A percentile compares a stretch with the other conserved stretches of the same genome.
Conservation (phyloP, 2,329 filamentous ascomycete species). For the Diaporthe citrichinensis region DNA sequence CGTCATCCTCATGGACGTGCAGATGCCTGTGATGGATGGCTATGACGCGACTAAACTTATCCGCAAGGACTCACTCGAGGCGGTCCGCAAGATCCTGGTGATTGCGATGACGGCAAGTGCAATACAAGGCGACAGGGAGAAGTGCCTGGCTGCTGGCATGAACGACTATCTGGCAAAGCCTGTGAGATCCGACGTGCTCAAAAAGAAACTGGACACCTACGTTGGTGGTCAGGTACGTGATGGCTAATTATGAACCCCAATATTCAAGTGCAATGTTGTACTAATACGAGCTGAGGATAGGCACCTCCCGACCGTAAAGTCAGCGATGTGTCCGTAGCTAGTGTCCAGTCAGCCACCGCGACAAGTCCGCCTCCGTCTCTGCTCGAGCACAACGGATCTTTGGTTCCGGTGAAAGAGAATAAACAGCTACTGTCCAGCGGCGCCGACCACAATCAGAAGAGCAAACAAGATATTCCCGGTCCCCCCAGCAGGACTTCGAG, state of each 20-base stretch:
- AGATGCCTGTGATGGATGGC: constrained; percentile 94
- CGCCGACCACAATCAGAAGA: not conserved
- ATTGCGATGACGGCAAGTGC: constrained; percentile 98
- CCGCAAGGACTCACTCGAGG: constrained; percentile 80
- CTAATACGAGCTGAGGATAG: constrained; percentile 18
- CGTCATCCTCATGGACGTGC: constrained; percentile 94
- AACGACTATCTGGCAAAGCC: constrained; percentile 98
- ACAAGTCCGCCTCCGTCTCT: constrained; percentile 44
- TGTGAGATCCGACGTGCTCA: constrained; percentile 89
- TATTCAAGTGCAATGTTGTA: not conserved
- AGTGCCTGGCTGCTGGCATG: constrained; percentile 96
- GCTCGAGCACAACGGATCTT: constrained; percentile 43
- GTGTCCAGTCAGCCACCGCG: constrained; percentile 37
- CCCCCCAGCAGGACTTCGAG: constrained; percentile 51
- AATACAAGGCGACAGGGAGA: constrained; percentile 94
- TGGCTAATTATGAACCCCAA: no score
- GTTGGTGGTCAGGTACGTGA: constrained; percentile 55
- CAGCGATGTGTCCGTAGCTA: constrained; percentile 39
- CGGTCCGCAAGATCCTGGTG: constrained; percentile 86
- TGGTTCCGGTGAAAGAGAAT: constrained; percentile 46
- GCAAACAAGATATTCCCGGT: constrained; percentile 37
- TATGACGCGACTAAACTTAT: constrained; percentile 92
- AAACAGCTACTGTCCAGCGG: constrained; percentile 41
- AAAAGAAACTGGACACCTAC: constrained; percentile 80
- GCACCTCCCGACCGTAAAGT: constrained; percentile 38